A percentile compares a stretch with the other conserved stretches of the same genome.
phyloP scores from a whole-genome alignment of 176 grass and related monocot genomes.

The Triticum urartu region DNA sequence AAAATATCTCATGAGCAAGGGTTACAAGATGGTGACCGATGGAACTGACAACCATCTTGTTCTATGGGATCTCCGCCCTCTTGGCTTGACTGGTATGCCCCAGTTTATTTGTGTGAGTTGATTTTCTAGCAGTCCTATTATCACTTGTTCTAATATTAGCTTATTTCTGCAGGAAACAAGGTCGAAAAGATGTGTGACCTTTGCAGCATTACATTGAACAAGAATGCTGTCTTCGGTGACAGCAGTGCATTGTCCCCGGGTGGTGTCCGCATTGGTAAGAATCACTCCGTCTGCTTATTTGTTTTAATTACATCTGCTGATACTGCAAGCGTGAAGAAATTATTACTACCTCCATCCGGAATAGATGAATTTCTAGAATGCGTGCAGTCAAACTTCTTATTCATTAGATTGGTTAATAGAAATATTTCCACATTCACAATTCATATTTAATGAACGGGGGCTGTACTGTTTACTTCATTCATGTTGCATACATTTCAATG shows the following conservation, averaged over 20 bases:
- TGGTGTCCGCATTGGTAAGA: slow-evolving; percentile 91
- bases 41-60: slow-evolving; percentile 99
- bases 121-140: background rate
- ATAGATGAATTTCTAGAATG: background rate
- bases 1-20: slow-evolving; percentile 96
- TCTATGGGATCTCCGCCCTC: slow-evolving; percentile 97
- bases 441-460: background rate
- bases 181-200: slow-evolving; percentile 97
- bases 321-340: background rate
- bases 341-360: background rate
- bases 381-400: background rate
- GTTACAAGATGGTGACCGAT: slow-evolving; percentile 97
- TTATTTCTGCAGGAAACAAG: slow-evolving; percentile 71
- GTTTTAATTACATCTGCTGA: slow-evolving; percentile 15
- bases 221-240: slow-evolving; percentile 98
- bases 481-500: background rate
- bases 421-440: background rate
- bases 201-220: slow-evolving; percentile 92
- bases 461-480: background rate
- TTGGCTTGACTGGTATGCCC: slow-evolving; percentile 86
- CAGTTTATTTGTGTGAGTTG: background rate
- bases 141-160: background rate
- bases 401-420: background rate
- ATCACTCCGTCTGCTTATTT: background rate
- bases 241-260: slow-evolving; percentile 94